Percentiles rank a stretch among this genome's conserved stretches.
Evolutionary conservation across 345 rosid genomes (phyloP).

Genomic region (Lagerstroemia speciosa): DNA sequence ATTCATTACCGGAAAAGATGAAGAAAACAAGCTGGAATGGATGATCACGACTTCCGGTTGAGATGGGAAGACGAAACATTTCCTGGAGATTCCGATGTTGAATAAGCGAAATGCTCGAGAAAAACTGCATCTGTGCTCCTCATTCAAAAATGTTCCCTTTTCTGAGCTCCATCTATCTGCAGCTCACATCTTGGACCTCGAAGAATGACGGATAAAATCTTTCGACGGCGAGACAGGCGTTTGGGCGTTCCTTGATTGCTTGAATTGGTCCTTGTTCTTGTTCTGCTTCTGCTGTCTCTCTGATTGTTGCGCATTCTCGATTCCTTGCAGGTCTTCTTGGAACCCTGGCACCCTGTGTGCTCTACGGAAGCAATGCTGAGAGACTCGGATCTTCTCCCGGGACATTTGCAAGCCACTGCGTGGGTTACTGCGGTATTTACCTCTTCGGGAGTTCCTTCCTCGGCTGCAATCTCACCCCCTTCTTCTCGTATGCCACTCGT

Average conservation of each 20-base stretch:
- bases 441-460: slow-evolving; percentile 52
- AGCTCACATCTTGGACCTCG: no score
- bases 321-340: slow-evolving; percentile 72
- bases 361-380: slow-evolving; percentile 85
- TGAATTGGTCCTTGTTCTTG: not conserved
- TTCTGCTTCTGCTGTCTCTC: not conserved
- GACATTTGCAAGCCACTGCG: slow-evolving; percentile 66
- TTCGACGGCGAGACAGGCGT: not conserved
- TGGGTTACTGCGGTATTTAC: slow-evolving; percentile 64
- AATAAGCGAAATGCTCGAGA: no score
- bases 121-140: no score
- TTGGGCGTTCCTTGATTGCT: not conserved
- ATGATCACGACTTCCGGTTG: no score
- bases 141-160: no score
- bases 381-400: slow-evolving; percentile 72
- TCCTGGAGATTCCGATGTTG: no score
- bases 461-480: slow-evolving; percentile 84
- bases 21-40: no score
- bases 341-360: slow-evolving; percentile 73
- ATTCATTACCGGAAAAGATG: no score
- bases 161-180: no score
- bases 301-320: not conserved
- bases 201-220: not conserved
- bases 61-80: no score
- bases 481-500: no score